Conservation (phyloP, 768 basidiomycete genomes). For the Megacollybia marginata region DNA sequence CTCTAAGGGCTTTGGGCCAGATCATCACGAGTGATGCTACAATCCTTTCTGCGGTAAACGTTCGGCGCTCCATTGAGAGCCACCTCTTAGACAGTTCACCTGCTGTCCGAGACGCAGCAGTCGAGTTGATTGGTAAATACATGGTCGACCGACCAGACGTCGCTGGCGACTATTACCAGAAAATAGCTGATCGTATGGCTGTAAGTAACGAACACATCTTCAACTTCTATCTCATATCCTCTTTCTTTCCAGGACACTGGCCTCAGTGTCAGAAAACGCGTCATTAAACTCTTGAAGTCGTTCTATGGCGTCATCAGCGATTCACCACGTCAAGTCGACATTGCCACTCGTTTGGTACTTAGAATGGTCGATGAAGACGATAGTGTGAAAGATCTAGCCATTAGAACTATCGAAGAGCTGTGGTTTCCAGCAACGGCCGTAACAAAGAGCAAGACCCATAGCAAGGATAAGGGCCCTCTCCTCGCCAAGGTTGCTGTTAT, state of each 20-base stretch:
- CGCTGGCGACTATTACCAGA: constrained; percentile 83
- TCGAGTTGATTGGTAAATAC: constrained; percentile 97
- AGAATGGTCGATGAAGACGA: constrained; percentile 93
- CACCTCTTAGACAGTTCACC: constrained; percentile 90
- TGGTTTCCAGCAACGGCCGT: constrained; percentile 60
- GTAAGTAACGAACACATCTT: constrained; percentile 40
- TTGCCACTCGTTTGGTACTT: constrained; percentile 72
- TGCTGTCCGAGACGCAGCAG: constrained; percentile 92
- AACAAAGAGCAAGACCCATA: constrained; percentile 27
- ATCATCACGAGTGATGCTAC: constrained; percentile 86
- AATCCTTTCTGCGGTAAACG: constrained; percentile 73
- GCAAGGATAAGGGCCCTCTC: constrained; percentile 46
- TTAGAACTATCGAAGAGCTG: constrained; percentile 85
- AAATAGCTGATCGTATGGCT: constrained; percentile 85
- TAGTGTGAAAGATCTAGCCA: constrained; percentile 85
- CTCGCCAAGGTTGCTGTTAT: constrained; percentile 70
- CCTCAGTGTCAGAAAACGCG: constrained; percentile 87
- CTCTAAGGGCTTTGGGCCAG: constrained; percentile 80
- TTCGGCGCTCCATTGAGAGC: constrained; percentile 81
- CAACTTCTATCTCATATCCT: neutral
- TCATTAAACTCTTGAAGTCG: constrained; percentile 87
- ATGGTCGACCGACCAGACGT: constrained; percentile 85
- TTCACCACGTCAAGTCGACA: constrained; percentile 59
- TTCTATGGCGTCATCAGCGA: constrained; percentile 67
- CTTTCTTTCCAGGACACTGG: constrained; percentile 73